These are phyloP conservation scores for Penicillium simplicissimum DNA, from an alignment of 495 filamentous ascomycete species.

Conservation along the genomic window DNA sequence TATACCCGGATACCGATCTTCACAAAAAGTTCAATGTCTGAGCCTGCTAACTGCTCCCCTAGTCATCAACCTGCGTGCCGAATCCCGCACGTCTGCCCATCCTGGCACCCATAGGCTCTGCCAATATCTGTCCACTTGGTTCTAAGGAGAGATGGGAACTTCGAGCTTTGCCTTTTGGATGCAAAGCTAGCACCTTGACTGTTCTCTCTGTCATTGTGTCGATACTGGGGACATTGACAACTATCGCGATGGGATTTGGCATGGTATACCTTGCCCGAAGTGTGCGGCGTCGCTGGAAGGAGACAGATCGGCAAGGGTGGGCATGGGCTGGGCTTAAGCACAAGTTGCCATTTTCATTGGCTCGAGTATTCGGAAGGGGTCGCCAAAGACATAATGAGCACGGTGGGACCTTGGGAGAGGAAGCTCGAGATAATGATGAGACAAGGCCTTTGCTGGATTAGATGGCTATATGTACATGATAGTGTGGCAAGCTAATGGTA, in stretches of 20 bases:
- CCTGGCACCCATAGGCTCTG: constrained; percentile 44
- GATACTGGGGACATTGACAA: constrained; percentile 38
- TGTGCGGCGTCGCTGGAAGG: constrained; percentile 29
- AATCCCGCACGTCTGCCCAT: constrained; percentile 45
- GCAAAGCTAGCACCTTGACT: constrained; percentile 51
- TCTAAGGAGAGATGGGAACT: constrained; percentile 55
- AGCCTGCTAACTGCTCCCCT: not conserved
- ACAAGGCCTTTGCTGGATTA: constrained; percentile 34
- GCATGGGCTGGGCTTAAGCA: constrained; percentile 13
- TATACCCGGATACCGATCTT: too few species aligned
- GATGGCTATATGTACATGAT: constrained; percentile 3
- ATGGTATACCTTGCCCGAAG: constrained; percentile 28
- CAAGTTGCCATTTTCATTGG: constrained; percentile 11
- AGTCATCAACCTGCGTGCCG: constrained; percentile 55
- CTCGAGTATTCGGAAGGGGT: constrained; percentile 5
- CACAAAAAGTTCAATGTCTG: not conserved
- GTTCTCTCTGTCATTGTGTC: constrained; percentile 44
- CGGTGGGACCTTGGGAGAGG: constrained; percentile 8
- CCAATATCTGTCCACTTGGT: constrained; percentile 49
- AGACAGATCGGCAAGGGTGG: constrained; percentile 13
- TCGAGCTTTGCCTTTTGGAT: constrained; percentile 49
- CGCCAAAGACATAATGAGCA: not conserved
- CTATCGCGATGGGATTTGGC: constrained; percentile 30
- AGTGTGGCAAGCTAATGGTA: not conserved
- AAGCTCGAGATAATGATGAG: constrained; percentile 27